Base-by-base conservation (phyloP, 2,329 filamentous ascomycete genomes). In the Malbranchea zuffiana region DNA sequence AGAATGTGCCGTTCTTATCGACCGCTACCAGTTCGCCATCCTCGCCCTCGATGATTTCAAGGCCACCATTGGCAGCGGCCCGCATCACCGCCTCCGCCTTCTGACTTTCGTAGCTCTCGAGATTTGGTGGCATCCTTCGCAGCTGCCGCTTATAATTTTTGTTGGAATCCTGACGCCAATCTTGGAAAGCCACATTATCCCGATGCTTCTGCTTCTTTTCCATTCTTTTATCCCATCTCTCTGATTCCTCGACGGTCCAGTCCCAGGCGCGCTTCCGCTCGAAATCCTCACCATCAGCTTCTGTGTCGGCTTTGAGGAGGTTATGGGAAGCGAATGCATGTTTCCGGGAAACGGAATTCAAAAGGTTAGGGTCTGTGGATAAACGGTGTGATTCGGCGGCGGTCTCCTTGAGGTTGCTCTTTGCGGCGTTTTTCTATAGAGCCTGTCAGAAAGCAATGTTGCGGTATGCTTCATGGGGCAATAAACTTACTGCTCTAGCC, bases 231-330 rank as follows among this genome's bases (percentile, higher is more conserved):
- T 98, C 90, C 90, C 90, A 98, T 48, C 74, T 76, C 64, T 95
- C 90, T 49, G 78, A 82, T 63, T 98, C 90, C 46, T 98, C 90
- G 5, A 88, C 68, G 1, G 90, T 98, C 83, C 90, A 98, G 65
- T 96, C 90, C 90, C 90, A 98, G 1, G 90, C 90, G 26, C 90
- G 79, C 64, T 96, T 95, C 48, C 90, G 82, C 69, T 98, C 90
- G 54, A 96, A 98, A 59, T 96, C 90, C 38, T 83, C 85, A 21
- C 86, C 86, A 0, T 72, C 68, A 12, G 83, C 84, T 57, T 87
- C 83, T 1, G 86, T 79, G 51, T 95, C 86, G 3, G 86, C 84
- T 66, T 94, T 94, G 28, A 95, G 72, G 0, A 98, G 75, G 55
- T 96, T 98, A 59, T 95, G 85, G 4, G 81, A 78, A 13, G 90